Base-by-base conservation (phyloP, 106 monocot genomes). In the Dioscorea alata region DNA sequence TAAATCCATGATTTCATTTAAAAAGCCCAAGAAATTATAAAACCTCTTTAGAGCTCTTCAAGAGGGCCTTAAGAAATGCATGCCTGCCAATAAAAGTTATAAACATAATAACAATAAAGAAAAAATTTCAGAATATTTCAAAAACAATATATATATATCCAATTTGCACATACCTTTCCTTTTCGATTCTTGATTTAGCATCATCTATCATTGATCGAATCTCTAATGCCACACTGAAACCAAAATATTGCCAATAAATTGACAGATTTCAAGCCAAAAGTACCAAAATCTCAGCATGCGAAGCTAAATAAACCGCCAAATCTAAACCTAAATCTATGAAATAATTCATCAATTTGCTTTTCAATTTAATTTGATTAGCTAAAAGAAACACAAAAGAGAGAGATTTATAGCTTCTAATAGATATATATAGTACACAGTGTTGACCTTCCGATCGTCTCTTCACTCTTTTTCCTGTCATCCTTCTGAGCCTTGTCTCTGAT, bases 401-500 rank as follows among this genome's bases (percentile, higher is more conserved):
- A 42, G 42, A 42, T 42, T 42, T 42, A 2, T 42, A 42, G 42
- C 1, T 3, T 42, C 10, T 42, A 42, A 42, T 42, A 0, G 42
- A 2, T 42, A 42, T 42, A 42, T 1, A 3, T 42, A n/a, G n/a
- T n/a, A n/a, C n/a, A n/a, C 13, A 54, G 54, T 18, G 5, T 13
- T 66, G 20, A 88, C 92, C 82, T 78, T 69, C 69, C 72, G 57
- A 92, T 73, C 6, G 88, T 88, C 71, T 85, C 82, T 63, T 85
- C 88, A 23, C 60, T 85, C 78, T 88, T 92, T 83, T 85, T 88
- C 68, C 81, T 85, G 24, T 78, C 92, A 59, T 92, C 92, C 75
- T 83, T 88, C 73, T 80, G 88, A 21, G 92, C 78, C 76, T 92
- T 92, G 8, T 92, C 92, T 72, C 72, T 88, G 73, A 92, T 85